A percentile compares a stretch with the other conserved stretches of the same genome.
phyloP scores from a whole-genome alignment of 306 rosid species.

The Acacia acuminata region DNA sequence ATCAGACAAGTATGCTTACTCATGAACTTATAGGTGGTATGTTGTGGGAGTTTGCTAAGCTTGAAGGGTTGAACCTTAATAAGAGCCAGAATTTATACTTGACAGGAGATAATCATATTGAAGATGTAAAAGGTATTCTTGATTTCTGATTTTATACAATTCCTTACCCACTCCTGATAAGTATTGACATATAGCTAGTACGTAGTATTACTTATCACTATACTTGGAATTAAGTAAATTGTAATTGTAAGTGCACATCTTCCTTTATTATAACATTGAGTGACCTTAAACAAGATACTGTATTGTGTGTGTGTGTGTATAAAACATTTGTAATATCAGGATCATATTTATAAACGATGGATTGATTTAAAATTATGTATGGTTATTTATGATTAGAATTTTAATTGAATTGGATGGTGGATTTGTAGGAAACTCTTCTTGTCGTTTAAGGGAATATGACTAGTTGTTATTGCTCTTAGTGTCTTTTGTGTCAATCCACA shows the following conservation, averaged over 20 bases:
- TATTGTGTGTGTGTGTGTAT: too few species aligned
- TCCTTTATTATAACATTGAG: slow-evolving; percentile 10
- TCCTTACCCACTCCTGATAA: neutral
- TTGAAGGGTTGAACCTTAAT: slow-evolving; percentile 47
- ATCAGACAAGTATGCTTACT: slow-evolving; percentile 71
- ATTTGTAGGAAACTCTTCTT: neutral
- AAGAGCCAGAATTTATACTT: slow-evolving; percentile 43
- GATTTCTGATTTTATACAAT: slow-evolving; percentile 2
- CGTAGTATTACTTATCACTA: neutral
- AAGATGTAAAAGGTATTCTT: slow-evolving; percentile 56
- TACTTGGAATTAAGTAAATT: slow-evolving; percentile 1
- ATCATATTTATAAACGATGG: neutral
- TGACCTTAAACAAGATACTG: neutral
- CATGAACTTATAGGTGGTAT: slow-evolving; percentile 64
- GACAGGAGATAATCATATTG: slow-evolving; percentile 27
- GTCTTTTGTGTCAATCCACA: too few species aligned
- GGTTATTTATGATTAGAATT: neutral
- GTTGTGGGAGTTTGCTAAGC: slow-evolving; percentile 52
- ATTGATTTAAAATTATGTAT: neutral
- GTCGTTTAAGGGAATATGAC: neutral
- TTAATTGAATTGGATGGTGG: neutral
- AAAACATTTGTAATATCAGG: neutral
- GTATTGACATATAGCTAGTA: neutral
- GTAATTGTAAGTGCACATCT: neutral
- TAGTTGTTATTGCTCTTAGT: neutral